Percentiles rank a stretch among this genome's conserved stretches.
These are phyloP conservation scores for Whalleya microplaca DNA, from an alignment of 2,329 filamentous ascomycete species.

Conservation along the genomic window DNA sequence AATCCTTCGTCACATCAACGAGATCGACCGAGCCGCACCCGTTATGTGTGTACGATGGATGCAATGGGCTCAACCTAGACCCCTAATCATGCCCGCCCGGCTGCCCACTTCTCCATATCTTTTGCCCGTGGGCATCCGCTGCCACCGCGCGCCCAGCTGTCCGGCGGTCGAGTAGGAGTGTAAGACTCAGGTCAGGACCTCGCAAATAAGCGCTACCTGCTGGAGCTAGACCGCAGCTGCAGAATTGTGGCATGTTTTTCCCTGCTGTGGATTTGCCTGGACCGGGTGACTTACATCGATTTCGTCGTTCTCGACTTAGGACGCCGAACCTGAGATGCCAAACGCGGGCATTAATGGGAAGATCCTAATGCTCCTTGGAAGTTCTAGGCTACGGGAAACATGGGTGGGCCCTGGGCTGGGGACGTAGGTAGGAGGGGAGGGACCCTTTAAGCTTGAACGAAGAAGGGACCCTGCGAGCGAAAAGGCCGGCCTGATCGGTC, in stretches of 20 bases:
- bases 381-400: background rate
- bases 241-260: background rate
- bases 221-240: background rate
- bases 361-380: background rate
- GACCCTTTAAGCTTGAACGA: too few species aligned
- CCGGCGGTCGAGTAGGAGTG: too few species aligned
- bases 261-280: background rate
- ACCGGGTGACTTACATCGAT: background rate
- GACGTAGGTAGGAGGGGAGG: too few species aligned
- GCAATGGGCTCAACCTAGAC: constrained; percentile 22
- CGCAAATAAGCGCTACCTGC: background rate
- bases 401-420: background rate
- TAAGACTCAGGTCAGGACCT: too few species aligned
- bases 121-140: background rate
- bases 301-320: background rate
- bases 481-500: too few species aligned
- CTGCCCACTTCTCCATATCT: background rate
- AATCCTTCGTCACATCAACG: constrained; percentile 7
- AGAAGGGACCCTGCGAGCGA: background rate
- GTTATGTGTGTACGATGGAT: constrained; percentile 8
- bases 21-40: constrained; percentile 13
- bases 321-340: background rate
- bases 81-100: constrained; percentile 4
- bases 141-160: background rate
- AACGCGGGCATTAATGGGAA: background rate